Base-by-base conservation (phyloP, 805 yeast species). In the Monosporozyma servazzii region DNA sequence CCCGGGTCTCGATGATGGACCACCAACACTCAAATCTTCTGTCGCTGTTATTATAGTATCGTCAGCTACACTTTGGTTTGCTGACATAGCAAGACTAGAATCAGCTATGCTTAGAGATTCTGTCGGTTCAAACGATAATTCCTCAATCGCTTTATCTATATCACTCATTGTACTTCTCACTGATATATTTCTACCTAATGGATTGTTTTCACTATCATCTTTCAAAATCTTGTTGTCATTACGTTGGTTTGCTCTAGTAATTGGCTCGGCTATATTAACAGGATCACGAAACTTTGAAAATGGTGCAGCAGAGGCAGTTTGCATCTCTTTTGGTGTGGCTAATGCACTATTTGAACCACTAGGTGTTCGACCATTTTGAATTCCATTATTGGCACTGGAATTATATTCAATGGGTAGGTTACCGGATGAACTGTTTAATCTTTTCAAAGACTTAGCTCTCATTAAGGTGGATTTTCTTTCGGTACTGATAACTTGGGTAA, bases 131-230 rank as follows among this genome's bases (percentile, higher is more conserved):
- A 56, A 56, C 50, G 78, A 75, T 36, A 85, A 67, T 58, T 86
- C 91, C 56, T 79, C 76, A 45, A 86, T 66, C 0, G 89, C 93
- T 59, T 74, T 79, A 62, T 86, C 91, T 21, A 86, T 85, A 56
- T 86, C 91, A 55, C 75, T 75, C 71, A 86, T 73, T 0, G 89
- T 82, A 29, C 72, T 71, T 49, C 74, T 74, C 15, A 78, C 77
- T 11, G 77, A 73, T 3, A 70, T 64, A 47, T 65, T 70, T 50
- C 71, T 67, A 45, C 56, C 65, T 7, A 57, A 52, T 7, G 27
- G 27, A 23, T 41, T 25, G 21, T n/a, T 18, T 5, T 21, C 43
- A n/a, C 4, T 40, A 23, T 37, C 37, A 31, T 25, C n/a, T 9
- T 36, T 18, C 13, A 20, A 30, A 21, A 10, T 33, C 21, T 27